phyloP scores from a whole-genome alignment of 495 filamentous ascomycete species.

The Penicillium coffeae region DNA sequence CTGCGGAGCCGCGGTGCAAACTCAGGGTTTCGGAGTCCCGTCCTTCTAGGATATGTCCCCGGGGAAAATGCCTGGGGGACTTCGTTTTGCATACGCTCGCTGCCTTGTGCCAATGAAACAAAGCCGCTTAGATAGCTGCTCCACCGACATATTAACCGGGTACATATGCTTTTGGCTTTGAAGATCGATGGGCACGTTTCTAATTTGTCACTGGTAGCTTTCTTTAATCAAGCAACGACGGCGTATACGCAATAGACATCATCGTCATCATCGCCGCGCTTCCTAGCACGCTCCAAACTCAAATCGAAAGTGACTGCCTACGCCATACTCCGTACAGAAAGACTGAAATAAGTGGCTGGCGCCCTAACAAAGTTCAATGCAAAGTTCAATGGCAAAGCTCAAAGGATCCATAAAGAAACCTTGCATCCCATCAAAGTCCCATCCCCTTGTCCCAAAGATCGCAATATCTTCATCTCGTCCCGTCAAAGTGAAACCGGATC shows the following conservation, averaged over 20 bases:
- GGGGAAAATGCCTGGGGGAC: constrained; percentile 1
- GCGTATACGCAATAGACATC: not conserved
- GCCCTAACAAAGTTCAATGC: not conserved
- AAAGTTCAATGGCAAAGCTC: not conserved
- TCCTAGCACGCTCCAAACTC: not conserved
- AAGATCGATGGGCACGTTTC: no score
- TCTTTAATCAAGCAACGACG: not conserved
- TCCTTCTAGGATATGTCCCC: constrained; percentile 20
- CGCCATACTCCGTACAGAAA: no score
- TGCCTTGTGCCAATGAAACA: not conserved
- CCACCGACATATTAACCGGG: no score
- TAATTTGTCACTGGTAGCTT: no score
- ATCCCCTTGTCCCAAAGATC: not conserved
- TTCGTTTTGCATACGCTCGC: not conserved
- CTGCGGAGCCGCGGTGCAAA: constrained; percentile 4
- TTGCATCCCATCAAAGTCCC: constrained; percentile 11
- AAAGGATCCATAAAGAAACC: constrained; percentile 4
- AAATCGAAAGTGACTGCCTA: not conserved
- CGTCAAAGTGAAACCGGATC: not conserved
- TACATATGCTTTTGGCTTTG: no score
- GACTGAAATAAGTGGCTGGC: not conserved
- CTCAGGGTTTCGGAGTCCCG: constrained; percentile 21
- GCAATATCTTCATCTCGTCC: no score
- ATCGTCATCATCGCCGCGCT: not conserved
- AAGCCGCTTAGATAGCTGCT: no score